These are phyloP conservation scores for Vaccinium macrocarpon DNA, from an alignment of 148 eudicot genomes.

Conservation along the genomic window DNA sequence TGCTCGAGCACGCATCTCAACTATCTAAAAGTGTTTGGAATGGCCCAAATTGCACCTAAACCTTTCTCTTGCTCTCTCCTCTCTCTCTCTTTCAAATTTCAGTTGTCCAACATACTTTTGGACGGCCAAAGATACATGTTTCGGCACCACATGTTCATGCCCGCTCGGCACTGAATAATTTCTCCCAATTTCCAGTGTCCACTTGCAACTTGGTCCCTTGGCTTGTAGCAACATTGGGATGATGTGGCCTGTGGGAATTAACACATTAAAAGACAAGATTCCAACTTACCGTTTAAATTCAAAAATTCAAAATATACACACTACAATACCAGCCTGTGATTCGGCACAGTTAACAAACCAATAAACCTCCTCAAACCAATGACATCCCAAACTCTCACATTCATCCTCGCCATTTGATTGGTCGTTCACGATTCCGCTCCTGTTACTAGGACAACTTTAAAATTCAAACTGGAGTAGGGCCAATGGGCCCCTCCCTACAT, in stretches of 20 bases:
- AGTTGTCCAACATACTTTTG: no score
- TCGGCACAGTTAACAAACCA: neutral
- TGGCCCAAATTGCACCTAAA: no score
- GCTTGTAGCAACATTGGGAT: neutral
- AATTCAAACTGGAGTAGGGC: neutral
- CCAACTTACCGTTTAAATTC: slow-evolving; percentile 27
- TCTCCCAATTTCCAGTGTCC: neutral
- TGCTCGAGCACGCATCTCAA: no score
- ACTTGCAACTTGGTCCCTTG: neutral
- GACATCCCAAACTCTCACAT: neutral
- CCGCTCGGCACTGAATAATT: no score
- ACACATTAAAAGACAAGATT: neutral
- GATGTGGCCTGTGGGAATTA: neutral
- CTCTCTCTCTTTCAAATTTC: no score
- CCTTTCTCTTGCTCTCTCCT: no score
- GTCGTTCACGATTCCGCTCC: neutral
- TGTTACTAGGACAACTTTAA: neutral
- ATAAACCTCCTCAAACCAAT: neutral
- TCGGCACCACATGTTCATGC: no score
- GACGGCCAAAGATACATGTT: no score
- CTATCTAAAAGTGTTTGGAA: no score
- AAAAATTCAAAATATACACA: slow-evolving; percentile 14
- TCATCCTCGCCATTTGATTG: neutral
- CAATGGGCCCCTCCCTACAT: slow-evolving; percentile 24
- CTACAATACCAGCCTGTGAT: neutral